These are phyloP conservation scores for Pulicaria dysenterica DNA, from an alignment of 129 eudicot genomes.

Conservation along the genomic window DNA sequence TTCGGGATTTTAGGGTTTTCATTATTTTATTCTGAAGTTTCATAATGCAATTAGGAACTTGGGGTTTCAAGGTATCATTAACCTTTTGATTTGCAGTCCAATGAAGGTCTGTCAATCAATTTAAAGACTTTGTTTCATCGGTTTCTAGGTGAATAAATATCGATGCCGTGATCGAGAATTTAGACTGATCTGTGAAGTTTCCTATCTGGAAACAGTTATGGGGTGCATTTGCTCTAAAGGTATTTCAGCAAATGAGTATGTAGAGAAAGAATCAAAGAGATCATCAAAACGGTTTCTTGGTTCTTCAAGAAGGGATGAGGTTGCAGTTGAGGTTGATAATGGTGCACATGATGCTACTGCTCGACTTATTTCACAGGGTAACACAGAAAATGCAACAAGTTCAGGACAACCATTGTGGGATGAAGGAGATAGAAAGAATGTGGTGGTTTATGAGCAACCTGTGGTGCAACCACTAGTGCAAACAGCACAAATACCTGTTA, in stretches of 20 bases:
- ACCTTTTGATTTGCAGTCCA: too few species aligned
- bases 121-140: constrained; percentile 5
- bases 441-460: constrained; percentile 49
- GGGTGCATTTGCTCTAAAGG: constrained; percentile 92
- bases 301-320: constrained; percentile 64
- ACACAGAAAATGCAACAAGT: constrained; percentile 45
- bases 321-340: constrained; percentile 58
- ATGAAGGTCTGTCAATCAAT: constrained; percentile 6
- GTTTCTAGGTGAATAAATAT: constrained; percentile 2
- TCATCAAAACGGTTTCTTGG: constrained; percentile 56
- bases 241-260: constrained; percentile 40
- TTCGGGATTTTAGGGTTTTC: constrained; percentile 36
- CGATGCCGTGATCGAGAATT: neutral
- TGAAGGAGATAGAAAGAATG: constrained; percentile 48
- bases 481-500: constrained; percentile 25
- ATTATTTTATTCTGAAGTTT: neutral
- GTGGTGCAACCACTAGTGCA: constrained; percentile 34
- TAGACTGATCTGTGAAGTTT: constrained; percentile 30
- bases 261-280: constrained; percentile 56
- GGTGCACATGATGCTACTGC: constrained; percentile 68
- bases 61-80: neutral
- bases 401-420: constrained; percentile 48
- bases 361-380: constrained; percentile 57
- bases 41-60: constrained; percentile 29
- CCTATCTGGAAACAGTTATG: constrained; percentile 44